Evolutionary conservation across 108 stramenopile species (phyloP).

Genomic region (Poteriospumella lacustris): DNA sequence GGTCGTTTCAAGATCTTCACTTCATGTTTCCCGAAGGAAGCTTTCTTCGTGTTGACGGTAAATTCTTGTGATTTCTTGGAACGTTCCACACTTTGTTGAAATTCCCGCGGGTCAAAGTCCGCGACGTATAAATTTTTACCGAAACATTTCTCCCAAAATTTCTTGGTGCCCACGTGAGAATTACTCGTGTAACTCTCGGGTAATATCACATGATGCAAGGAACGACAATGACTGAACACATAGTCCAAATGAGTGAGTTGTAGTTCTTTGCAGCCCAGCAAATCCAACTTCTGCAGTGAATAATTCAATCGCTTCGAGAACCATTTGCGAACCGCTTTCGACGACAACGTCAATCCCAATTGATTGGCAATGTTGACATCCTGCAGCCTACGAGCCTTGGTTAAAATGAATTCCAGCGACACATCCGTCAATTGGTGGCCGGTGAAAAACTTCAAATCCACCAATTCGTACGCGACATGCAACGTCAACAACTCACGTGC

Average conservation of each 20-base stretch:
- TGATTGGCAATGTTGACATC: neutral
- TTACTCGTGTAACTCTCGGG: neutral
- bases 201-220: neutral
- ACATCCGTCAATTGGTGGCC: neutral
- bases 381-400: neutral
- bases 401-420: neutral
- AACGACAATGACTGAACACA: neutral
- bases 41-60: neutral
- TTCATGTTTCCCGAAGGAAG: neutral
- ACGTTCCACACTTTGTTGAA: neutral
- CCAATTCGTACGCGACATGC: neutral
- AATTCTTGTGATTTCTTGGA: neutral
- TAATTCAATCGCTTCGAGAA: neutral
- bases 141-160: neutral
- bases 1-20: neutral
- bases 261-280: neutral
- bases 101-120: neutral
- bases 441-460: neutral
- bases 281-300: neutral
- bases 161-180: neutral
- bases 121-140: neutral
- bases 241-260: neutral
- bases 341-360: neutral
- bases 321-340: neutral
- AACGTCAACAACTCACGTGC: neutral